phyloP scores from a whole-genome alignment of 176 grass and related monocot genomes.

The Triticum aestivum region IWGSC_CS_RefSeq_v2.1 NC_057799.1:302152220-302152719 shows the following conservation, averaged over 20 bases:
- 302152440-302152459: conserved; percentile 74
- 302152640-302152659: background rate
- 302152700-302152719: too few relatives aligned
- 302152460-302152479: conserved; percentile 60
- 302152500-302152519: conserved; percentile 80
- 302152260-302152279: conserved; percentile 65
- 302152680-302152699: background rate
- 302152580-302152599: background rate
- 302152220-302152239: background rate
- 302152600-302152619: background rate
- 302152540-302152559: conserved; percentile 10
- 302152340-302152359: conserved; percentile 86
- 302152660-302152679: background rate
- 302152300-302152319: conserved; percentile 87
- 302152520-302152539: conserved; percentile 42
- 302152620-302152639: background rate
- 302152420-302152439: conserved; percentile 70
- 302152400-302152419: conserved; percentile 81
- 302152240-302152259: conserved; percentile 64
- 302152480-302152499: conserved; percentile 47
- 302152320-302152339: conserved; percentile 66
- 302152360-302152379: conserved; percentile 57
- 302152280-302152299: conserved; percentile 92
- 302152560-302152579: background rate
- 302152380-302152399: conserved; percentile 90